phyloP scores from a whole-genome alignment of 2,329 filamentous ascomycete genomes.

The Biscogniauxia marginata region DNA sequence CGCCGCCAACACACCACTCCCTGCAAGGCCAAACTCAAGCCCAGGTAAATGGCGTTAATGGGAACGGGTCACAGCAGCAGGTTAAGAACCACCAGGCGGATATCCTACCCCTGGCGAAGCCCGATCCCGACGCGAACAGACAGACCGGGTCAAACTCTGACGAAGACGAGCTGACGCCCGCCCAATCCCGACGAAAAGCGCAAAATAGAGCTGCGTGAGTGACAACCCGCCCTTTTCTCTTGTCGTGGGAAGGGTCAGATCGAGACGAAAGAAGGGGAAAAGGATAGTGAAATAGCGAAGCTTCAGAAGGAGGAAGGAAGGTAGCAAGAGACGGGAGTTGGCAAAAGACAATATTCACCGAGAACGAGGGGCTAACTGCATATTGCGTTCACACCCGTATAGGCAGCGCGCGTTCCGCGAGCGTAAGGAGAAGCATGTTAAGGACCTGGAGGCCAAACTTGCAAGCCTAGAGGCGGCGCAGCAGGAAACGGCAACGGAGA shows the following conservation, averaged over 20 bases:
- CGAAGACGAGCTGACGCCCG: conserved; percentile 54
- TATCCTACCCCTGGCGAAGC: conserved; percentile 36
- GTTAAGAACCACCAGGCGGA: conserved; percentile 30
- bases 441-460: conserved; percentile 87
- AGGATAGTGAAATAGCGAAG: background rate
- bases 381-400: conserved; percentile 3
- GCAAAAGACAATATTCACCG: background rate
- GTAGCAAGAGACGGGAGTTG: background rate
- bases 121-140: conserved; percentile 40
- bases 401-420: conserved; percentile 96
- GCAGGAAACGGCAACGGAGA: conserved; percentile 72
- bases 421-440: conserved; percentile 91
- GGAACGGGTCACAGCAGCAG: conserved; percentile 15
- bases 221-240: background rate
- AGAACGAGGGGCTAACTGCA: conserved; percentile 1
- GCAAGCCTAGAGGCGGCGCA: conserved; percentile 73
- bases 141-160: conserved; percentile 52
- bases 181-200: conserved; percentile 58
- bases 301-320: background rate
- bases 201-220: conserved; percentile 63
- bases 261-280: background rate
- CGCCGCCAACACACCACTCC: conserved; percentile 45
- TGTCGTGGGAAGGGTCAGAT: background rate
- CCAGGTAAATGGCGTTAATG: conserved; percentile 21
- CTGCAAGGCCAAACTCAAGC: conserved; percentile 26